Conservation (phyloP, 331 rosid genomes). For the Quercus tomentella region DNA sequence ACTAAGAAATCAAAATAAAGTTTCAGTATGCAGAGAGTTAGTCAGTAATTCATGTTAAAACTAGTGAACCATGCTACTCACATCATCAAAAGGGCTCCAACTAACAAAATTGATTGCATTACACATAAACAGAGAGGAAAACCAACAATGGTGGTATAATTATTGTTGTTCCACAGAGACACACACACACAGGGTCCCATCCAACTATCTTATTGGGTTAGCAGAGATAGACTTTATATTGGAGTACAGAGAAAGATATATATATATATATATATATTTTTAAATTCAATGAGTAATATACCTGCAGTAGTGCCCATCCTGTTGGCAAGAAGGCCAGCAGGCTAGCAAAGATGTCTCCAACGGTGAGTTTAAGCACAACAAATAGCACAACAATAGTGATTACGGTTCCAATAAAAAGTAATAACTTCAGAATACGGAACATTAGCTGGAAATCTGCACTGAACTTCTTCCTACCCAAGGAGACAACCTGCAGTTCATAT, state of each 20-base stretch:
- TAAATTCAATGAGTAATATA: slow-evolving; percentile 14
- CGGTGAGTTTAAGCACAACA: slow-evolving; percentile 58
- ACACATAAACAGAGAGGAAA: too few relatives aligned
- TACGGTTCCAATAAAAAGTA: slow-evolving; percentile 65
- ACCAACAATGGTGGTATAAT: too few relatives aligned
- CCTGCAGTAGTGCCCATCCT: slow-evolving; percentile 88
- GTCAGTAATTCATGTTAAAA: background rate
- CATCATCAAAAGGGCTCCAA: background rate
- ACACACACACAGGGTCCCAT: too few relatives aligned
- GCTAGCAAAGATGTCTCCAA: slow-evolving; percentile 74
- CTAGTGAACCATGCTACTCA: background rate
- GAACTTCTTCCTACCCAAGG: slow-evolving; percentile 89
- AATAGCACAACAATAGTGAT: slow-evolving; percentile 57
- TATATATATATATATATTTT: too few relatives aligned
- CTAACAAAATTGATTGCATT: background rate
- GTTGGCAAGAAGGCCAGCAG: slow-evolving; percentile 90
- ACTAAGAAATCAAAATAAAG: background rate
- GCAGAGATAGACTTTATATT: background rate
- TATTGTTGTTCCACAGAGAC: too few relatives aligned
- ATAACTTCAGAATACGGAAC: slow-evolving; percentile 87
- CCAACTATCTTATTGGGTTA: background rate
- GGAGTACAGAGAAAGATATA: background rate
- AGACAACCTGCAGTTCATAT: slow-evolving; percentile 71
- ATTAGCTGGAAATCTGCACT: slow-evolving; percentile 96
- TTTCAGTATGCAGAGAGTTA: background rate